Evolutionary conservation across 768 basidiomycete species (phyloP), one percentile per base, ranked within the genome.

Genomic region (Pisolithus albus): DNA sequence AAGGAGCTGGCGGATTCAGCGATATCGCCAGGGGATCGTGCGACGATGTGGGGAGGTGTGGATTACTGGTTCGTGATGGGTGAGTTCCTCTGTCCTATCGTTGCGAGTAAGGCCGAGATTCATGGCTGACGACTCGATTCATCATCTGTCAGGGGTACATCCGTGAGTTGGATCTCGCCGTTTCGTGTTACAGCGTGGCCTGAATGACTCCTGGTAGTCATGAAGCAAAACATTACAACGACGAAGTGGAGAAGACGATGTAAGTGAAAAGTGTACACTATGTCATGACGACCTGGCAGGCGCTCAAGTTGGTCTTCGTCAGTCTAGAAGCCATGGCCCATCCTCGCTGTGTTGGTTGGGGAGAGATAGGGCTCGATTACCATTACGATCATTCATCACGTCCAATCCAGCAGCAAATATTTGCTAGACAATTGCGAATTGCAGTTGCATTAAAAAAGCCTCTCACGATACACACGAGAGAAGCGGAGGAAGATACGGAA

Each of bases 1-100:
- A 78, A 72, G 58, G 84, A 84, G 54, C 72, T 88, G 41, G 89
- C 89, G 1, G 84, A 89, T 64, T 80, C 83, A 1, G 86, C 86
- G 2, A 26, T 83, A 52, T 74, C 70, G 0, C 64, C 66, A 28
- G 72, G 78, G 49, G 76, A 78, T 46, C 68, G 80, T 54, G 59
- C 61, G 32, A 61, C 61, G 1, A 71, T 73, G 40, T 91, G 88
- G 89, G 78, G 75, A 19, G 84, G 80, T 0, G 67, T 88, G 23
- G 77, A 81, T 48, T 92, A 92, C 64, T 87, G 83, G 80, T 92
- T 92, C 54, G 86, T 86, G 37, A 84, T 92, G 72, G 89, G 88
- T 84, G 47, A 57, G 75, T 68, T 32, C 8, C 30, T 18, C 6
- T 16, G 21, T 46, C 21, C 9, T 37, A 10, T 41, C 21, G 24